Base-by-base conservation (phyloP, 345 rosid species). In the Reutealis trisperma region DNA sequence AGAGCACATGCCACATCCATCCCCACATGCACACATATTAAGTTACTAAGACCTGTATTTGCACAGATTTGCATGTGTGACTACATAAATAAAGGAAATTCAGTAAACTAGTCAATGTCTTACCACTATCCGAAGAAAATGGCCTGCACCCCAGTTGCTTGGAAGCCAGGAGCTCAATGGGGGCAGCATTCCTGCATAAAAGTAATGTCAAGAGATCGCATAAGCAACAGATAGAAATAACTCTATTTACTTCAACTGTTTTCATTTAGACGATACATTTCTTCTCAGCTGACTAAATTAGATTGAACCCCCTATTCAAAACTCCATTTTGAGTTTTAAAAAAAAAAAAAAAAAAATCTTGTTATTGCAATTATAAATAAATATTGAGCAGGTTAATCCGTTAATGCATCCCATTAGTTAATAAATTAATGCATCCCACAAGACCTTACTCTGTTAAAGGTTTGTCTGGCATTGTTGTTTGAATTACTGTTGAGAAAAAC, bases 91-190 rank as follows among this genome's bases (percentile, higher is more conserved):
- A n/a, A n/a, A 76, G 61, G 6, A 19, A 65, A 37, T 58, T 25
- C 21, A 18, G 16, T 11, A 25, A 49, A 63, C 61, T n/a, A 70
- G 22, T 65, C 65, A 51, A 75, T 64, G 80, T 79, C 84, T 75
- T 79, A 92, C 97, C 93, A 78, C 81, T 82, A 51, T 88, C 94
- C 65, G 97, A 89, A 72, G 97, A 92, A 82, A 87, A 92, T 58
- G 86, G 74, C 76, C 88, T 79, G 83, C 72, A 84, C 88, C 88
- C 89, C 64, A 74, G 78, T 76, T 80, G 85, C 78, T 86, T 77
- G 79, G 84, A 18, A 72, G 83, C 52, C 55, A 75, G 78, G 44
- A 62, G 84, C 76, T 75, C 78, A 70, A 79, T 68, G 77, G 67
- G 83, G 73, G 81, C 49, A 58, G 69, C 74, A 77, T 84, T 84